These are phyloP conservation scores for Mucuna pruriens DNA, from an alignment of 306 rosid genomes.

Conservation along the genomic window DNA sequence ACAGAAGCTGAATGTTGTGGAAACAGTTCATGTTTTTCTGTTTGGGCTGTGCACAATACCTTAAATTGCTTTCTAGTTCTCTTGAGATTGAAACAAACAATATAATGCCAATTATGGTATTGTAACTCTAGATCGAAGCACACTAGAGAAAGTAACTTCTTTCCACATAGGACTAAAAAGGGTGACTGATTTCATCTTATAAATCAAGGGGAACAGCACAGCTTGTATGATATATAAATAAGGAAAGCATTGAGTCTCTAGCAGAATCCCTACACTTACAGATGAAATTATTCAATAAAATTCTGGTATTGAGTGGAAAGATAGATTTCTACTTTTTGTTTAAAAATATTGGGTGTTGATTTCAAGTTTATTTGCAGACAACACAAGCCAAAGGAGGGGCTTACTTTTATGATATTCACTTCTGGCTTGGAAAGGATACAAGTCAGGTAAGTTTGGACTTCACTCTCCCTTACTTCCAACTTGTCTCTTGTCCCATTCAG, in stretches of 20 bases:
- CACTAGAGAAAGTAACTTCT: constrained; percentile 22
- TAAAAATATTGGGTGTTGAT: constrained; percentile 15
- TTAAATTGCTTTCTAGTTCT: constrained; percentile 16
- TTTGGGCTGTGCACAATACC: constrained; percentile 4
- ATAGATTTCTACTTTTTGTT: constrained; percentile 6
- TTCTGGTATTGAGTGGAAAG: constrained; percentile 9
- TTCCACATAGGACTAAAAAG: neutral
- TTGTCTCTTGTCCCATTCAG: constrained; percentile 29
- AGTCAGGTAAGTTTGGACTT: constrained; percentile 75
- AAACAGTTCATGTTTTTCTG: constrained; percentile 24
- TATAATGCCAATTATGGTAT: neutral
- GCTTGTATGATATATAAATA: neutral
- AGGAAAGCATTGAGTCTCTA: neutral
- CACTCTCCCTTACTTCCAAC: constrained; percentile 30
- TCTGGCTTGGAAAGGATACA: constrained; percentile 99
- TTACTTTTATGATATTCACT: constrained; percentile 85
- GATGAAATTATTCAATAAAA: constrained; percentile 1
- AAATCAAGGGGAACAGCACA: constrained; percentile 14
- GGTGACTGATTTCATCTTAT: constrained; percentile 11
- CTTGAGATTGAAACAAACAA: constrained; percentile 3
- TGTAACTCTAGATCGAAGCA: constrained; percentile 15
- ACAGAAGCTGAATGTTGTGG: constrained; percentile 24
- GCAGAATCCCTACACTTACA: neutral
- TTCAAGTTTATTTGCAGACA: constrained; percentile 62
- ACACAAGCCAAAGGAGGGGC: constrained; percentile 92